Conservation (phyloP, 148 eudicot species). For the Drosera capensis region DNA sequence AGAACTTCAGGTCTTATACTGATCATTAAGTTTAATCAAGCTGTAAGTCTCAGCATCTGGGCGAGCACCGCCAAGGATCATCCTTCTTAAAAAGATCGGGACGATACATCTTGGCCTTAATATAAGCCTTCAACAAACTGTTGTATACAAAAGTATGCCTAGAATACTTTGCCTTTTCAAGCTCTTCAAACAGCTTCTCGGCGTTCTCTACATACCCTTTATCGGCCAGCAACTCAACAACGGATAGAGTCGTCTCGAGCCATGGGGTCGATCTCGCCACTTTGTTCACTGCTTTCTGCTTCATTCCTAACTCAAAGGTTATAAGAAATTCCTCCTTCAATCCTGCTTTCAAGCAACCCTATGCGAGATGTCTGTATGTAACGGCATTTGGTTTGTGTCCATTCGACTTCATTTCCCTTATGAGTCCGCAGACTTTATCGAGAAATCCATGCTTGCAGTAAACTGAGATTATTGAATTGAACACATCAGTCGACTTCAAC, state of each 20-base stretch:
- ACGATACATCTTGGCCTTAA: constrained; percentile 61
- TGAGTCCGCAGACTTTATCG: constrained; percentile 59
- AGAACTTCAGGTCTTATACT: constrained; percentile 27
- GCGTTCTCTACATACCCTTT: constrained; percentile 66
- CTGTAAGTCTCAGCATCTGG: constrained; percentile 93
- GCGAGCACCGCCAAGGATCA: constrained; percentile 90
- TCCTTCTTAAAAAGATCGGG: constrained; percentile 70
- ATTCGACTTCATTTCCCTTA: constrained; percentile 54
- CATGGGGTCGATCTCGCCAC: constrained; percentile 71
- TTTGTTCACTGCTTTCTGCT: constrained; percentile 21
- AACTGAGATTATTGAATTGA: constrained; percentile 71
- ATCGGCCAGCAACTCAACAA: constrained; percentile 52
- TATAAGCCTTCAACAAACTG: constrained; percentile 70
- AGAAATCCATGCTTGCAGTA: constrained; percentile 55
- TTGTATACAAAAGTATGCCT: constrained; percentile 81
- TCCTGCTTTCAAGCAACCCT: constrained; percentile 74
- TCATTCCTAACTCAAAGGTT: constrained; percentile 63
- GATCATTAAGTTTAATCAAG: constrained; percentile 61
- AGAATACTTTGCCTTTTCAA: constrained; percentile 53
- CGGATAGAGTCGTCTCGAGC: constrained; percentile 68
- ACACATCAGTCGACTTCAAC: constrained; percentile 59
- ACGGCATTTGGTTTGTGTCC: constrained; percentile 76
- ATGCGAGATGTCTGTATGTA: constrained; percentile 67
- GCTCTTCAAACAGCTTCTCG: constrained; percentile 62
- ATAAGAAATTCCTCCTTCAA: constrained; percentile 48